Evolutionary conservation across 805 yeast species (phyloP).

Genomic region (Ogataea trehaloabstinens): DNA sequence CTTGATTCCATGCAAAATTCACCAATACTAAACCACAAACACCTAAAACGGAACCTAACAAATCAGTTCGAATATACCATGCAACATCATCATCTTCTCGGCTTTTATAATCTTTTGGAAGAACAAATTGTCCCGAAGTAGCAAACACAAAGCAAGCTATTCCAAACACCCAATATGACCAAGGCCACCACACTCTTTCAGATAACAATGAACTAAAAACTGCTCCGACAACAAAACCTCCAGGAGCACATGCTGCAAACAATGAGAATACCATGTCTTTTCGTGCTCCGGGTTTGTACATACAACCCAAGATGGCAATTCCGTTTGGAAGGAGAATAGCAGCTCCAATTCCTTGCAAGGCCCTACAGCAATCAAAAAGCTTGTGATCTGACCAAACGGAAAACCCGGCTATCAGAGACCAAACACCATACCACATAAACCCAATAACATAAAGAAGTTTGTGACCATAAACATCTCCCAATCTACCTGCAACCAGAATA

Average conservation of each 20-base stretch:
- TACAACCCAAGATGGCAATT: constrained; percentile 1
- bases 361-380: background rate
- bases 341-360: background rate
- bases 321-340: constrained; percentile 2
- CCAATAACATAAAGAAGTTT: background rate
- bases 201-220: background rate
- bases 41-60: background rate
- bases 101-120: background rate
- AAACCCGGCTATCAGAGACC: background rate
- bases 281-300: background rate
- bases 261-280: background rate
- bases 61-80: background rate
- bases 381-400: background rate
- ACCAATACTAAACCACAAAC: background rate
- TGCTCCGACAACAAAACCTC: background rate
- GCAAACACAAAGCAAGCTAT: background rate
- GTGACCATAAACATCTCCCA: background rate
- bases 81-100: background rate
- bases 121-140: background rate
- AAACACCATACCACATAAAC: background rate
- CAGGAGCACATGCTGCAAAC: constrained; percentile 1
- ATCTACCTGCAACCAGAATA: background rate
- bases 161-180: constrained; percentile 1
- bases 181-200: background rate
- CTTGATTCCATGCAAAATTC: constrained; percentile 3